Evolutionary conservation across 2,329 filamentous ascomycete species (phyloP), one percentile per base, ranked within the genome.

Genomic region (Neurospora sp.): DNA sequence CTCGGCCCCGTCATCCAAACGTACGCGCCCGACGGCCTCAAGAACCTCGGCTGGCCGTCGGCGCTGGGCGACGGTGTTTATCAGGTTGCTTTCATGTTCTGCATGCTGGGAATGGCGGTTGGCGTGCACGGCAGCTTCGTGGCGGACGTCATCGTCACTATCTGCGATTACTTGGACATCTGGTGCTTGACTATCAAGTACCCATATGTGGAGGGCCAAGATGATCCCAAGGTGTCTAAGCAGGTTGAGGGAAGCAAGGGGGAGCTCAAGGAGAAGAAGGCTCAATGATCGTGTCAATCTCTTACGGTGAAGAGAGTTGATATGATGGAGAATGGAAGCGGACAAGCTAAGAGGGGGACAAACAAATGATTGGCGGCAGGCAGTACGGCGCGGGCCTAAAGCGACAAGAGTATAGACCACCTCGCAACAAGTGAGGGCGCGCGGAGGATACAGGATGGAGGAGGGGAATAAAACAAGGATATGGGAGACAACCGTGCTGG

Each of bases 161-260:
- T 99, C 76, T 99, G 96, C 82, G 96, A 99, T 79, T 97, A 97
- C 79, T 85, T 98, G 72, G 96, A 99, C 79, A 99, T 99, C 75
- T 98, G 93, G 93, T 99, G 96, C 79, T 84, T 99, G 79, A 97
- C 92, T 1, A 99, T 99, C 82, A 99, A 99, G 86, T 90, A 98
- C 76, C 88, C 87, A 28, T 84, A 86, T 73, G 82, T 84, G 33
- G 85, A 87, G 76, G 80, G 74, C 15, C 70, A 75, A 66, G 68
- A 72, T 1, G 70, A 75, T 66, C 74, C 79, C 68, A 78, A 82
- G 71, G 76, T 78, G n/a, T 75, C 78, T 66, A 68, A 67, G 71
- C 69, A 77, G 69, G 74, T 79, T 68, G 79, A 82, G 70, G 77
- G 78, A 5, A 75, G 77, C 38, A 79, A 78, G 23, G 23, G 23